Conservation (phyloP, 768 basidiomycete genomes). For the Paxillus rubicundulus region DNA sequence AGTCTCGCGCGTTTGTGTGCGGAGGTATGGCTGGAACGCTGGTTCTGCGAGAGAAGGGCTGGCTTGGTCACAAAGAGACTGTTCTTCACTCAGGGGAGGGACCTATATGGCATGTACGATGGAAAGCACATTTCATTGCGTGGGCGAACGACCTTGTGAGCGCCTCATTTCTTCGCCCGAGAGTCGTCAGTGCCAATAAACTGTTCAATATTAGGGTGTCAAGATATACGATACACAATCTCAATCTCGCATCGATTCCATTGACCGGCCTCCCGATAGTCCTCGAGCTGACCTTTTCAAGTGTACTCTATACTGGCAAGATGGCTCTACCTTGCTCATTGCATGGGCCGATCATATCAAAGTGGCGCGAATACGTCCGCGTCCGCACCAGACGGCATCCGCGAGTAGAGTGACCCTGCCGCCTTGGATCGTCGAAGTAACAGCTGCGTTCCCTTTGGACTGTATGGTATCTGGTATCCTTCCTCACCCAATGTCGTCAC, state of each 20-base stretch:
- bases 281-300: conserved; percentile 96
- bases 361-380: conserved; percentile 74
- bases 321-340: conserved; percentile 85
- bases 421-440: conserved; percentile 79
- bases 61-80: conserved; percentile 93
- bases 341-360: conserved; percentile 95
- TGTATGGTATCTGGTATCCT: conserved; percentile 93
- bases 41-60: conserved; percentile 90
- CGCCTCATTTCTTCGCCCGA: conserved; percentile 2
- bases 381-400: conserved; percentile 45
- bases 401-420: conserved; percentile 47
- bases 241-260: conserved; percentile 76
- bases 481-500: conserved; percentile 57
- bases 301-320: conserved; percentile 89
- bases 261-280: conserved; percentile 77
- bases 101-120: conserved; percentile 89
- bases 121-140: conserved; percentile 84
- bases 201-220: conserved; percentile 61
- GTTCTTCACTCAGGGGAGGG: conserved; percentile 83
- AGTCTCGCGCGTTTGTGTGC: conserved; percentile 78
- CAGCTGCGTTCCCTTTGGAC: conserved; percentile 88
- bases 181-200: not conserved
- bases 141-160: conserved; percentile 93
- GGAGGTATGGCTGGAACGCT: conserved; percentile 90
- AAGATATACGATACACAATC: conserved; percentile 88